Evolutionary conservation across 1,284 basidiomycete species (phyloP), one percentile per base, ranked within the genome.

Genomic region (Cutaneotrichosporon sp.): DNA sequence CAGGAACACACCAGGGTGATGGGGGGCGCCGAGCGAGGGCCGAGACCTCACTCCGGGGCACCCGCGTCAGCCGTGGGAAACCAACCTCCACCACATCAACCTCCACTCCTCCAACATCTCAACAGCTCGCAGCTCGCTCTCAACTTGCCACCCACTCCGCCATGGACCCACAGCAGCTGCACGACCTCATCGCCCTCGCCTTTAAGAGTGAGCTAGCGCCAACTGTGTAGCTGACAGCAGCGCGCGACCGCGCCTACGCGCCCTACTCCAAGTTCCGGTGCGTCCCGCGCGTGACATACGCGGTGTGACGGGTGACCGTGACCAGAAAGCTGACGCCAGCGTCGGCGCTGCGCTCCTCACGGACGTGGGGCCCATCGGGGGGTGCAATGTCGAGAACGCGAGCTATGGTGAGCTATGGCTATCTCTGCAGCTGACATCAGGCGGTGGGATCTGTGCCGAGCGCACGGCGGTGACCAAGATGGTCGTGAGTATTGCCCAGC

Each of bases 341-440:
- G 93, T 97, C 11, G 93, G 94, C 0, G 91, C 92, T 0, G 89
- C 91, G 0, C 80, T 95, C 13, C 80, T 95, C 20, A 82, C 87
- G 1, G 75, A 83, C 0, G 84, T 88, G 62, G 91, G 90, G 1
- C 79, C 82, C 43, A 84, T 93, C 64, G 89, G 86, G 58, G 92
- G 93, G 5, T 87, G 88, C 42, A 95, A 95, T 72, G 84, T 95
- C 62, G 93, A 97, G 80, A 95, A 95, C 72, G 91, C 91, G 0
- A 91, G 90, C 0, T 94, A 92, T 74, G 90, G 93, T 89, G 56
- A 54, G 81, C 71, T 18, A 2, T 5, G n/a, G 14, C 10, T 4
- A 16, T 14, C 10, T 16, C 45, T 5, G 5, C 29, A 29, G 20
- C 43, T 49, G 22, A 65, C 42, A 2, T 0, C 60, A 81, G 81